Evolutionary conservation across 192 early-diverging fungal genomes (phyloP).

Genomic region (Coemansia furcata): DNA sequence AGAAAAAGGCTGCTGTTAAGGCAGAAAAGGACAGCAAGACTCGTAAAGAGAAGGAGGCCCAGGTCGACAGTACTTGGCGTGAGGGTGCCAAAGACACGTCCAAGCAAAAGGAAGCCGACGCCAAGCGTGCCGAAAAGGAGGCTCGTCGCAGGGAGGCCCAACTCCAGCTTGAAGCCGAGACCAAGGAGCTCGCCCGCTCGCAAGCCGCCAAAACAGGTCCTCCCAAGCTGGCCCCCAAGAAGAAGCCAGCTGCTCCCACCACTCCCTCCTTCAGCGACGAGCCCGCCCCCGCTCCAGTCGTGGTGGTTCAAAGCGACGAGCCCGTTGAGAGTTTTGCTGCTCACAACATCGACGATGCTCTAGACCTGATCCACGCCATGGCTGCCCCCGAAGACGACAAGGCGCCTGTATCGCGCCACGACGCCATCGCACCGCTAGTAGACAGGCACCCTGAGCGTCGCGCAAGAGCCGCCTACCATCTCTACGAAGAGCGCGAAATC

Average conservation of each 20-base stretch:
- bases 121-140: slow-evolving; percentile 56
- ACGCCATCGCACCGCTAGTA: slow-evolving; percentile 54
- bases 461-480: slow-evolving; percentile 71
- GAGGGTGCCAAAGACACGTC: slow-evolving; percentile 63
- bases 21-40: slow-evolving; percentile 59
- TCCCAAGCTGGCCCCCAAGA: slow-evolving; percentile 10
- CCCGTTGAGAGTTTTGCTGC: slow-evolving; percentile 71
- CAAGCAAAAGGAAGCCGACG: slow-evolving; percentile 62
- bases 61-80: slow-evolving; percentile 63
- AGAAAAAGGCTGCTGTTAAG: slow-evolving; percentile 68
- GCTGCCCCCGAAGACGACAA: slow-evolving; percentile 1
- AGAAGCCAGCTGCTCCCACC: not conserved
- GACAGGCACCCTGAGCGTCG: slow-evolving; percentile 90
- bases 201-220: slow-evolving; percentile 10
- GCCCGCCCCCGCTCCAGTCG: slow-evolving; percentile 6
- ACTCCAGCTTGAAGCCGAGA: slow-evolving; percentile 60
- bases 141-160: slow-evolving; percentile 61
- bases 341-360: slow-evolving; percentile 80
- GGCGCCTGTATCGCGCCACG: slow-evolving; percentile 11
- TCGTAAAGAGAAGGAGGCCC: slow-evolving; percentile 55
- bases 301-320: slow-evolving; percentile 1
- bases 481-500: slow-evolving; percentile 70
- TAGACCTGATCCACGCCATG: slow-evolving; percentile 67
- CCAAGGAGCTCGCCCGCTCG: slow-evolving; percentile 43
- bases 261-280: not conserved